phyloP scores from a whole-genome alignment of 495 filamentous ascomycete species.

The Hamigera avellanea region DNA sequence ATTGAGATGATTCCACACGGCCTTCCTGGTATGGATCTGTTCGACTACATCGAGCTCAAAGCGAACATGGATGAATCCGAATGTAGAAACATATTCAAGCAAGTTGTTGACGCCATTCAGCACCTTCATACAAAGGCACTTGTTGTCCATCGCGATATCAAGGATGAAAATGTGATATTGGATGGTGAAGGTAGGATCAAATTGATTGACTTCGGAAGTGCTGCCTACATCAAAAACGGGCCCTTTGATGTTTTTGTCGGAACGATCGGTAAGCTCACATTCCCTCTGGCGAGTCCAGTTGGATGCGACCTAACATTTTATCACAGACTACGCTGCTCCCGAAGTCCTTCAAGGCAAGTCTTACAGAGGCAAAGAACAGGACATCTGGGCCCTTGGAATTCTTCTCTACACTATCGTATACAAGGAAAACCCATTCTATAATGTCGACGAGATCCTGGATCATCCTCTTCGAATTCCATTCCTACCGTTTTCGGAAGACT shows the following conservation, averaged over 20 bases:
- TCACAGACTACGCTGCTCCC: constrained; percentile 86
- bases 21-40: constrained; percentile 94
- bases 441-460: constrained; percentile 97
- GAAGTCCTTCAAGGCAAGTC: constrained; percentile 91
- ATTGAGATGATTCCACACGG: constrained; percentile 98
- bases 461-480: constrained; percentile 88
- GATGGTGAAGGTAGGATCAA: constrained; percentile 95
- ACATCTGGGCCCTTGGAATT: constrained; percentile 98
- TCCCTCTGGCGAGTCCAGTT: background rate
- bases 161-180: constrained; percentile 94
- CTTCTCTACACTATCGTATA: constrained; percentile 97
- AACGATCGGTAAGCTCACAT: constrained; percentile 69
- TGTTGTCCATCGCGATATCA: constrained; percentile 96
- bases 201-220: constrained; percentile 95
- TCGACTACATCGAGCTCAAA: constrained; percentile 95
- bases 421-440: constrained; percentile 99
- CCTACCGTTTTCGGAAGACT: constrained; percentile 72
- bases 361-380: constrained; percentile 93
- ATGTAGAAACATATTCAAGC: constrained; percentile 87
- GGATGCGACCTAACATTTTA: background rate
- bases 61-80: constrained; percentile 94
- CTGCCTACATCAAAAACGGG: constrained; percentile 94
- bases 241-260: constrained; percentile 99
- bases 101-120: constrained; percentile 80
- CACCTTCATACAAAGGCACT: constrained; percentile 85